These are phyloP conservation scores for Dillenia turbinata DNA, from an alignment of 164 flowering plant species.

Conservation along the genomic window DNA sequence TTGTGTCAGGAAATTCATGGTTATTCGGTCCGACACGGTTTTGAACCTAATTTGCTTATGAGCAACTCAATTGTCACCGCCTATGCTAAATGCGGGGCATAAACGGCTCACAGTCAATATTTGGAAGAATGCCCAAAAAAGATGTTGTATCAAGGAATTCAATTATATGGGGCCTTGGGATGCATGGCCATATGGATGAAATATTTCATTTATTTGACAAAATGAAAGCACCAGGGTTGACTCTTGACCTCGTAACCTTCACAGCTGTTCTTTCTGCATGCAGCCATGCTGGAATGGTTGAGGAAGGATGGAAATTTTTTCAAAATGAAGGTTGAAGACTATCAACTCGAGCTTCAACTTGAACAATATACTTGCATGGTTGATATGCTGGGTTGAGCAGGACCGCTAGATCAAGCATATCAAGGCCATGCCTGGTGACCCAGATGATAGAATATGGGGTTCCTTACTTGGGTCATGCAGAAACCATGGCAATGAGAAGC, in stretches of 20 bases:
- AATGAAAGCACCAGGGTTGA: slow-evolving; percentile 26
- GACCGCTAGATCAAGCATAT: slow-evolving; percentile 35
- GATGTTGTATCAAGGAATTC: slow-evolving; percentile 43
- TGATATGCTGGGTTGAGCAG: slow-evolving; percentile 45
- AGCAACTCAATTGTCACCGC: slow-evolving; percentile 39
- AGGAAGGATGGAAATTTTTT: slow-evolving; percentile 36
- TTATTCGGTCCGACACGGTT: slow-evolving; percentile 21
- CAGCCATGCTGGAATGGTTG: slow-evolving; percentile 41
- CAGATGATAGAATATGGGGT: slow-evolving; percentile 46
- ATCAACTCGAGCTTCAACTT: slow-evolving; percentile 30
- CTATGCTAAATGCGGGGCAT: slow-evolving; percentile 50
- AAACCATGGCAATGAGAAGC: slow-evolving; percentile 22
- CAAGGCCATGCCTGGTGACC: slow-evolving; percentile 32
- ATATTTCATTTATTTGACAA: slow-evolving; percentile 23
- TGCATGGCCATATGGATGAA: slow-evolving; percentile 31
- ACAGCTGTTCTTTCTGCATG: slow-evolving; percentile 41
- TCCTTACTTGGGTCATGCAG: slow-evolving; percentile 45
- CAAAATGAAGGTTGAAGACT: slow-evolving; percentile 29
- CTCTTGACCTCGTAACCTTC: slow-evolving; percentile 32
- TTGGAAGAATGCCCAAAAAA: slow-evolving; percentile 24
- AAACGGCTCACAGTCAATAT: slow-evolving; percentile 21
- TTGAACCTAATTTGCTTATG: slow-evolving; percentile 25
- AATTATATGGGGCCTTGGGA: slow-evolving; percentile 32
- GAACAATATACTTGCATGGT: slow-evolving; percentile 52
- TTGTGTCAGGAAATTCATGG: slow-evolving; percentile 39